phyloP scores from a whole-genome alignment of 176 grass and related monocot genomes.

The Oryza meridionalis region DNA sequence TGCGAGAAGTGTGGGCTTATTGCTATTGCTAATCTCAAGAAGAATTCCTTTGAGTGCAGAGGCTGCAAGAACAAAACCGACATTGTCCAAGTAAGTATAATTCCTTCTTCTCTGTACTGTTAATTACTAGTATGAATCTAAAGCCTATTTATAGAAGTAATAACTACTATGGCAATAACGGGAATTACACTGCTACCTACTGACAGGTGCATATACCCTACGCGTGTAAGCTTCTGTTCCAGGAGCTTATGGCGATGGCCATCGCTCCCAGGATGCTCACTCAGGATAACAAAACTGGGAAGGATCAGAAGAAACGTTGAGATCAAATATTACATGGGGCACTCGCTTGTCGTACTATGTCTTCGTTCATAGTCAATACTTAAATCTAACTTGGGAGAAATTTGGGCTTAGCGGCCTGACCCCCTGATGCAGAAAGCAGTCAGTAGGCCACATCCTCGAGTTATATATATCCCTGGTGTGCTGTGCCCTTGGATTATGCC shows the following conservation, averaged over 20 bases:
- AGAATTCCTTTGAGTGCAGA: constrained; percentile 91
- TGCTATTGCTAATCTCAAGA: constrained; percentile 98
- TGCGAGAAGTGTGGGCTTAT: constrained; percentile 97
- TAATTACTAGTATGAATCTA: background rate
- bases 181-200: constrained; percentile 12
- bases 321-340: background rate
- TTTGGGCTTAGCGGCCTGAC: background rate
- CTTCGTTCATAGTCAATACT: background rate
- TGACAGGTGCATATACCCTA: constrained; percentile 86
- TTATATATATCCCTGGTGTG: background rate
- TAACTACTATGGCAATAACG: no score
- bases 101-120: background rate
- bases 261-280: constrained; percentile 93
- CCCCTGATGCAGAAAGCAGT: background rate
- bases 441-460: background rate
- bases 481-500: background rate
- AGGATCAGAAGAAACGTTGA: constrained; percentile 74
- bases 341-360: background rate
- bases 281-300: constrained; percentile 60
- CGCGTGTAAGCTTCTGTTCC: constrained; percentile 90
- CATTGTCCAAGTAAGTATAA: constrained; percentile 81
- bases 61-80: constrained; percentile 99
- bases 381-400: background rate
- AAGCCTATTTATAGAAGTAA: no score
- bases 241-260: constrained; percentile 95